A percentile compares a stretch with the other conserved stretches of the same genome.
Conservation (phyloP, 116 monocot species). For the Posidonia oceanica region DNA sequence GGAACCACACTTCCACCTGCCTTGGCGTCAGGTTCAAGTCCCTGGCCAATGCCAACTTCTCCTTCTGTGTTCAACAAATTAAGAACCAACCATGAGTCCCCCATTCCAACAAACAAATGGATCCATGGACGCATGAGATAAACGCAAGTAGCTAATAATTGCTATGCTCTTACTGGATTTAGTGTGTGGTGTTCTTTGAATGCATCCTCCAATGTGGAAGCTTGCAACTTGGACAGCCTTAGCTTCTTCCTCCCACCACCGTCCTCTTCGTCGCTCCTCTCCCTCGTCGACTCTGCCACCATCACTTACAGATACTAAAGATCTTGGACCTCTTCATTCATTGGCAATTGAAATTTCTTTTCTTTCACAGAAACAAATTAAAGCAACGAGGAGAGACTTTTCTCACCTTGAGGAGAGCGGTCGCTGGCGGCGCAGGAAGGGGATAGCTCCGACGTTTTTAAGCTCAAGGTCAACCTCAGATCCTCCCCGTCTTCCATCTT, state of each 20-base stretch:
- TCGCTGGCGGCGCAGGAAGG: not conserved
- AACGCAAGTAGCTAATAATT: not conserved
- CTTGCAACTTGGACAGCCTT: slow-evolving; percentile 10
- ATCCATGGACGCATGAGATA: not conserved
- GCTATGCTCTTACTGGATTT: slow-evolving; percentile 3
- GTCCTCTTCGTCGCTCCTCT: slow-evolving; percentile 10
- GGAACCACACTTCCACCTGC: slow-evolving; percentile 53
- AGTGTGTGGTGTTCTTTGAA: slow-evolving; percentile 15
- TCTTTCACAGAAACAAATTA: not conserved
- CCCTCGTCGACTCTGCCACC: not conserved
- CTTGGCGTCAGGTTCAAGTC: slow-evolving; percentile 31
- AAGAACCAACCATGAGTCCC: not conserved
- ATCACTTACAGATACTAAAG: not conserved
- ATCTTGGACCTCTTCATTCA: not conserved
- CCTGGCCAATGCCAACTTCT: slow-evolving; percentile 32
- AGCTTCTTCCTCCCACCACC: slow-evolving; percentile 16
- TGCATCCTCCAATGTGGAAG: slow-evolving; percentile 8
- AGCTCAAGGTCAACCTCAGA: slow-evolving; percentile 8
- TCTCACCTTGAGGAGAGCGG: not conserved
- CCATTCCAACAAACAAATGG: not conserved
- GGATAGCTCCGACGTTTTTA: not conserved
- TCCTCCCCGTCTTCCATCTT: slow-evolving; percentile 4
- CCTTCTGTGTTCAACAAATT: slow-evolving; percentile 15
- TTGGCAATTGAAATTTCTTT: too few relatives aligned
- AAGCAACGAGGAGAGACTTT: not conserved